A percentile compares a stretch with the other conserved stretches of the same genome.
Evolutionary conservation across 1,139 yeast genomes (phyloP).

Genomic region (Debaryomycetaceae sp.): DNA sequence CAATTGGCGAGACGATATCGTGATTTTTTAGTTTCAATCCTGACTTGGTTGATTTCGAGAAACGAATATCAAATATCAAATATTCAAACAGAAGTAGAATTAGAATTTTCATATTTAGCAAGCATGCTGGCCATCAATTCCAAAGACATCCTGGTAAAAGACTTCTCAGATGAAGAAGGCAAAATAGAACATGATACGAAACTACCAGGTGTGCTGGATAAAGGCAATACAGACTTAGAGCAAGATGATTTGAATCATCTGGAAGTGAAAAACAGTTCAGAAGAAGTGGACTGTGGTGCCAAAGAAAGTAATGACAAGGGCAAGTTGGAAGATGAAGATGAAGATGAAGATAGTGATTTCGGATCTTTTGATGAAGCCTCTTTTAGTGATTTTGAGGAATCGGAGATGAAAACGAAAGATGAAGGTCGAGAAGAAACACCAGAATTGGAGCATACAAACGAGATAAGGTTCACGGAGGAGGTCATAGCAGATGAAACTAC

Average conservation of each 20-base stretch:
- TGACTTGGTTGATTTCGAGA: no score
- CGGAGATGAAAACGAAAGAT: slow-evolving; percentile 1
- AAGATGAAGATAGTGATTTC: slow-evolving; percentile 33
- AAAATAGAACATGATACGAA: not conserved
- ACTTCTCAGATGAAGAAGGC: not conserved
- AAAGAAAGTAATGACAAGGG: slow-evolving; percentile 1
- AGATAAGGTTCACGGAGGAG: slow-evolving; percentile 10
- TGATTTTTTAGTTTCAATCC: no score
- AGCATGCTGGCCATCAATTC: not conserved
- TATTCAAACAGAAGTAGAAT: not conserved
- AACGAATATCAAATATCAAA: no score
- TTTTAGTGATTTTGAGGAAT: slow-evolving; percentile 26
- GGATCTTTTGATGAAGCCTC: slow-evolving; percentile 45
- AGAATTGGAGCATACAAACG: not conserved
- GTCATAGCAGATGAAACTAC: slow-evolving; percentile 11
- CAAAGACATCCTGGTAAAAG: not conserved
- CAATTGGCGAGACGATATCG: no score
- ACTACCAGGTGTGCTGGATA: not conserved
- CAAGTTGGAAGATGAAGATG: slow-evolving; percentile 12
- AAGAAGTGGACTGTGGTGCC: not conserved
- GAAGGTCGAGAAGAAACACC: not conserved
- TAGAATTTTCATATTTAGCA: not conserved
- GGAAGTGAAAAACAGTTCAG: not conserved
- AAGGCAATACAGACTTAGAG: not conserved
- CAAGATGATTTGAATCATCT: not conserved